phyloP scores from a whole-genome alignment of 2,329 filamentous ascomycete species.

The Septoria petroselini region DNA sequence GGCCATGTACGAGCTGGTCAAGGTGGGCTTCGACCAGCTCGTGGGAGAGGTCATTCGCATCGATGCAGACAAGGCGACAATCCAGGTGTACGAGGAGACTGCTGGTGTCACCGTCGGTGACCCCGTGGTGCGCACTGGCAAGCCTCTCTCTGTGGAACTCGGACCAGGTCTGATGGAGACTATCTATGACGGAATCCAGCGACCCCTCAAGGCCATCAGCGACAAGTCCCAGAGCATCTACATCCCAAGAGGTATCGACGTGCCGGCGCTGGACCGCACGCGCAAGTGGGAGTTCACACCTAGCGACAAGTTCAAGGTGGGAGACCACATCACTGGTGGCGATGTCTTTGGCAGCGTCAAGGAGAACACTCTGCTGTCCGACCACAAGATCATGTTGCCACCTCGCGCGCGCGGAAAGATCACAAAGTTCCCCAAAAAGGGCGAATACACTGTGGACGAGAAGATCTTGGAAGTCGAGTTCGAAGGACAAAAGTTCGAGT shows the following conservation, averaged over 20 bases:
- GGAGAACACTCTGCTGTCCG: slow-evolving; percentile 91
- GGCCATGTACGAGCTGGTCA: slow-evolving; percentile 99
- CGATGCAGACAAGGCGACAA: slow-evolving; percentile 89
- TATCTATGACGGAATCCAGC: slow-evolving; percentile 98
- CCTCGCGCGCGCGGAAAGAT: slow-evolving; percentile 88
- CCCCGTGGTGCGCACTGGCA: slow-evolving; percentile 83
- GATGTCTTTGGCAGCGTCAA: slow-evolving; percentile 93
- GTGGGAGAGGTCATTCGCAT: slow-evolving; percentile 98
- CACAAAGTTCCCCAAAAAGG: slow-evolving; percentile 83
- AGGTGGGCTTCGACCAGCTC: slow-evolving; percentile 85
- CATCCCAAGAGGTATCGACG: slow-evolving; percentile 88
- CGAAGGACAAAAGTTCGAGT: slow-evolving; percentile 89
- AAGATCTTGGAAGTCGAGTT: slow-evolving; percentile 96
- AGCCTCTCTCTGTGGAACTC: slow-evolving; percentile 95
- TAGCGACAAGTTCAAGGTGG: slow-evolving; percentile 71
- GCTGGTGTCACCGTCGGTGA: slow-evolving; percentile 95
- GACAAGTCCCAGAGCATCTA: slow-evolving; percentile 82
- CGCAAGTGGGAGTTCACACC: slow-evolving; percentile 98
- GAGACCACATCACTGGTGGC: slow-evolving; percentile 93
- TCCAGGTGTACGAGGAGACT: slow-evolving; percentile 99
- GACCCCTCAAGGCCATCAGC: slow-evolving; percentile 83
- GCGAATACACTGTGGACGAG: slow-evolving; percentile 88
- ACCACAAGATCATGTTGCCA: slow-evolving; percentile 89
- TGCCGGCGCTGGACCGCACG: slow-evolving; percentile 81
- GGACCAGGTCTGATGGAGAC: slow-evolving; percentile 97